Base-by-base conservation (phyloP, 2,329 filamentous ascomycete genomes). In the Apiospora arundinis region DNA sequence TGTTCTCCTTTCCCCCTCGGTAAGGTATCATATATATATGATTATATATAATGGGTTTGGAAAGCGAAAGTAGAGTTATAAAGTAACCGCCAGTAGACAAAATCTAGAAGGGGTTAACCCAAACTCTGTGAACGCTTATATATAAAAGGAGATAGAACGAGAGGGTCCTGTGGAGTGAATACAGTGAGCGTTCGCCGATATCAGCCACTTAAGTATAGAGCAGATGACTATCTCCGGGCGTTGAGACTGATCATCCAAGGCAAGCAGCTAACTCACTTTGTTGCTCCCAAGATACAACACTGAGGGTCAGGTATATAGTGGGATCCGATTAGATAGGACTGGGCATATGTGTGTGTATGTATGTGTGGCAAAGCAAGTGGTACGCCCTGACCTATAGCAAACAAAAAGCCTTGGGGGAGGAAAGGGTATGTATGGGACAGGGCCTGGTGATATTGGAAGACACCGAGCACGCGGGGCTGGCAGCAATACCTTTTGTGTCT, bases 361-460 rank as follows among this genome's bases (percentile, higher is more conserved):
- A n/a, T 37, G 56, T 63, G 56, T 40, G 32, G 56, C 56, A 40
- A 40, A 63, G 32, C 56, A 12, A 11, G 32, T 32, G 21, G 11
- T 63, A 23, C 3, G 52, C 16, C 56, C 32, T 12, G 56, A 5
- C 45, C 45, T n/a, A 48, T n/a, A n/a, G 21, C 45, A n/a, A n/a
- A n/a, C 45, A n/a, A n/a, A n/a, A n/a, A 16, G 12, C 42, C 21
- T 46, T 28, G 78, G 48, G 23, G 23, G 48, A 52, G n/a, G 78
- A 28, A 37, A 28, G 18, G 52, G 7, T n/a, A n/a, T n/a, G 25
- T 21, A 60, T 40, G 32, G 56, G 28, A 40, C 56, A 40, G 40
- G 56, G 56, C 56, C 56, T 63, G 32, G 56, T 63, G 56, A 63
- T 63, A 63, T 40, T n/a, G 4, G 7, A 63, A 60, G 28, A 60